Evolutionary conservation across 495 filamentous ascomycete species (phyloP).

Genomic region (Poronia punctata): DNA sequence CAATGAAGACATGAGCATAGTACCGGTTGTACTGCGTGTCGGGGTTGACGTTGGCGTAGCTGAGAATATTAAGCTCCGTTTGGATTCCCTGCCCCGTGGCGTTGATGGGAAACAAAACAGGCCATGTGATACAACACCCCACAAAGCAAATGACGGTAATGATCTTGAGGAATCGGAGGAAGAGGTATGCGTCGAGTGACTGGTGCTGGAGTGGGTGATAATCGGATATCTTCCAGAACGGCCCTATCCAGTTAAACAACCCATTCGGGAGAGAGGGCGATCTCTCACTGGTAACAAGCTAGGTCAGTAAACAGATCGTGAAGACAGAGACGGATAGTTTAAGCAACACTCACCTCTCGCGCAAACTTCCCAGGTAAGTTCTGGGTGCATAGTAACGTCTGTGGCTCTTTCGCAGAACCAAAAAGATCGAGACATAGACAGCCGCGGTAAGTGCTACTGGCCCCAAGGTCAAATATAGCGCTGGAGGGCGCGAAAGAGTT

Average conservation of each 20-base stretch:
- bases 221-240: constrained; percentile 75
- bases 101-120: constrained; percentile 81
- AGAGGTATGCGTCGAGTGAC: constrained; percentile 82
- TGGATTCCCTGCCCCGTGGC: constrained; percentile 63
- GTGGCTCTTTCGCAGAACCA: constrained; percentile 65
- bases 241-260: constrained; percentile 64
- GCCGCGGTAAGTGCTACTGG: constrained; percentile 59
- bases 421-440: constrained; percentile 63
- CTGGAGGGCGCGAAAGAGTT: constrained; percentile 9
- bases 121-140: constrained; percentile 75
- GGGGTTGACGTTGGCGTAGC: constrained; percentile 61
- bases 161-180: constrained; percentile 78
- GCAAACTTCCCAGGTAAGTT: constrained; percentile 73
- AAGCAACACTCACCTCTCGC: constrained; percentile 45
- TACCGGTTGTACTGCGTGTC: constrained; percentile 50
- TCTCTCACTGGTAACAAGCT: constrained; percentile 46
- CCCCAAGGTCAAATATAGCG: constrained; percentile 49
- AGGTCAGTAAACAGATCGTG: neutral
- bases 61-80: constrained; percentile 70
- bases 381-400: constrained; percentile 79
- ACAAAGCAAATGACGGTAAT: constrained; percentile 66
- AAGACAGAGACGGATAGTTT: neutral
- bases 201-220: constrained; percentile 81
- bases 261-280: constrained; percentile 62
- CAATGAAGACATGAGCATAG: constrained; percentile 70